Evolutionary conservation across 192 early-diverging fungal species (phyloP), one percentile per base, ranked within the genome.

Genomic region (Backusella psychrophila): DNA sequence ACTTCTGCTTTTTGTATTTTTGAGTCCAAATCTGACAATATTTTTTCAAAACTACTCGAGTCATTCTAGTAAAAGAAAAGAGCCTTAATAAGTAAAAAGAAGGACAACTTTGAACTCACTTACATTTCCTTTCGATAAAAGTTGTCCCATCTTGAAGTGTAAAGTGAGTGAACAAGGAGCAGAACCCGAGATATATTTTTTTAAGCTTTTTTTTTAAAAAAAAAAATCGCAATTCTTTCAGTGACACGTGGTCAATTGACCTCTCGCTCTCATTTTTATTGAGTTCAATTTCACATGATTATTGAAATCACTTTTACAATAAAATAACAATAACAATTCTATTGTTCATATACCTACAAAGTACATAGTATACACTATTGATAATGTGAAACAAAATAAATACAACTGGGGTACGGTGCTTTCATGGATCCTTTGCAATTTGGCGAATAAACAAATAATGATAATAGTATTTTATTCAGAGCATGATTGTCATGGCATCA

Each of bases 1-100:
- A 85, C 68, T 74, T 94, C 90, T 8, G 91, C 83, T 33, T 81
- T 86, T 66, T 91, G 83, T 59, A 90, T 89, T 49, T 91, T 87
- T 33, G 80, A 87, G 73, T 92, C 91, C 6, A 94, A 87, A 46
- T 90, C 87, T 33, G 88, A 89, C 26, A 93, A 83, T 75, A 83
- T 78, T 46, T 80, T 80, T 46, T 83, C 82, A 69, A 78, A 83
- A 44, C 79, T 78, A 35, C 69, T 79, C 17, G 77, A 74, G 56
- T 83, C 78, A 15, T 72, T 69, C 78, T 83, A 71, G 21, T 36
- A 52, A 31, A 19, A 19, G 21, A 56, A 7, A 56, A 12, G 26
- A 8, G 1, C 14, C 3, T 29, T 29, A 3, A 29, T 29, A 63
- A 63, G 26, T 3, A n/a, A 26, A n/a, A 26, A 49, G 19, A 49